These are phyloP conservation scores for Aspergillus sparsus DNA, from an alignment of 495 filamentous ascomycete species.

Conservation along the genomic window DNA sequence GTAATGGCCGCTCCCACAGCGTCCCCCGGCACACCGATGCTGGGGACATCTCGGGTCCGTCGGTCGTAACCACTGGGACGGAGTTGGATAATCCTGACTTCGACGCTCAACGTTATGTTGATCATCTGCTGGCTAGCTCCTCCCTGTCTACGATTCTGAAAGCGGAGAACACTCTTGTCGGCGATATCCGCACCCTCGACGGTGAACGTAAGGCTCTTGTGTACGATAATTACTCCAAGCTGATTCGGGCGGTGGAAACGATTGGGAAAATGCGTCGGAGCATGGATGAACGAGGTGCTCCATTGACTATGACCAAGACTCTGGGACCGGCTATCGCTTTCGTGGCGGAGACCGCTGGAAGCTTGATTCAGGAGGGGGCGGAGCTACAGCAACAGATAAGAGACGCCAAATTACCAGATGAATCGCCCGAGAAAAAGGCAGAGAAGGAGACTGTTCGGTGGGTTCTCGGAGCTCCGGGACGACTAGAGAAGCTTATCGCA, in stretches of 20 bases:
- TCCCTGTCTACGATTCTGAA: slow-evolving; percentile 68
- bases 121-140: slow-evolving; percentile 47
- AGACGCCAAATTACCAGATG: slow-evolving; percentile 38
- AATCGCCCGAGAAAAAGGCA: slow-evolving; percentile 41
- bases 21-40: slow-evolving; percentile 45
- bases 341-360: slow-evolving; percentile 75
- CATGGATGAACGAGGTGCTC: slow-evolving; percentile 50
- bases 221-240: slow-evolving; percentile 96
- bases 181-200: slow-evolving; percentile 85
- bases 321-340: slow-evolving; percentile 75
- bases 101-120: slow-evolving; percentile 46
- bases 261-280: slow-evolving; percentile 68
- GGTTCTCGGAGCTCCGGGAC: slow-evolving; percentile 61
- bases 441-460: slow-evolving; percentile 70
- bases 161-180: slow-evolving; percentile 54
- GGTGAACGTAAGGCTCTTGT: slow-evolving; percentile 95
- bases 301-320: slow-evolving; percentile 57
- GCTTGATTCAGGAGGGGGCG: slow-evolving; percentile 59
- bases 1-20: slow-evolving; percentile 37
- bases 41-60: slow-evolving; percentile 35
- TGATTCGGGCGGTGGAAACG: slow-evolving; percentile 92
- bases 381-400: slow-evolving; percentile 39
- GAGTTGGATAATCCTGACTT: slow-evolving; percentile 53
- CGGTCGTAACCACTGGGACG: slow-evolving; percentile 37
- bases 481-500: slow-evolving; percentile 50